Evolutionary conservation across 179 eudicot genomes (phyloP).

Genomic region (Spinacia oleracea): DNA sequence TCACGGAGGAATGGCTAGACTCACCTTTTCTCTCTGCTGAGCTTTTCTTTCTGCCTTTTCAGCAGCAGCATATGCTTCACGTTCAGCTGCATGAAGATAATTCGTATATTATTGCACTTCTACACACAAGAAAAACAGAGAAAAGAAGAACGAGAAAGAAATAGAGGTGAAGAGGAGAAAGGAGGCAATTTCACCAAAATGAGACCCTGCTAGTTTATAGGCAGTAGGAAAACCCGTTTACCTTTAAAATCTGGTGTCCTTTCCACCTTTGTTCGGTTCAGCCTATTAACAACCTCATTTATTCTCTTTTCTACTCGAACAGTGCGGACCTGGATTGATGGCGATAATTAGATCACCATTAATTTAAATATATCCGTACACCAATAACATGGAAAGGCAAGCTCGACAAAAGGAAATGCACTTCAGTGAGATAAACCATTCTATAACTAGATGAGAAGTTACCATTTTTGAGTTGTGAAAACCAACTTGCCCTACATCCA

Average conservation of each 20-base stretch:
- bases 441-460: slow-evolving; percentile 19
- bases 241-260: slow-evolving; percentile 91
- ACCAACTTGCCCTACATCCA: slow-evolving; percentile 99
- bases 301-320: slow-evolving; percentile 93
- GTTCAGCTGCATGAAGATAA: slow-evolving; percentile 65
- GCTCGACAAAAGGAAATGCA: neutral
- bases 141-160: neutral
- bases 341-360: slow-evolving; percentile 1
- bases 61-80: slow-evolving; percentile 75
- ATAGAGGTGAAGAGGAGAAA: neutral
- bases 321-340: slow-evolving; percentile 73
- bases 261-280: slow-evolving; percentile 91
- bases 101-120: neutral
- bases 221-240: slow-evolving; percentile 13
- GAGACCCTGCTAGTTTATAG: neutral
- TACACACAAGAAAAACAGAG: neutral
- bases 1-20: slow-evolving; percentile 21
- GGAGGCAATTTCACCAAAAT: neutral
- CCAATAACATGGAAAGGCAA: neutral
- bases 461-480: slow-evolving; percentile 81
- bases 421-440: slow-evolving; percentile 11
- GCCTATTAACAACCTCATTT: slow-evolving; percentile 87
- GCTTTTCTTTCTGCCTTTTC: slow-evolving; percentile 73
- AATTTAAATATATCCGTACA: neutral
- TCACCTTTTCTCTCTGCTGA: slow-evolving; percentile 76